These are phyloP conservation scores for Sclerotinia borealis DNA, from an alignment of 2,329 filamentous ascomycete species.

Conservation along the genomic window DNA sequence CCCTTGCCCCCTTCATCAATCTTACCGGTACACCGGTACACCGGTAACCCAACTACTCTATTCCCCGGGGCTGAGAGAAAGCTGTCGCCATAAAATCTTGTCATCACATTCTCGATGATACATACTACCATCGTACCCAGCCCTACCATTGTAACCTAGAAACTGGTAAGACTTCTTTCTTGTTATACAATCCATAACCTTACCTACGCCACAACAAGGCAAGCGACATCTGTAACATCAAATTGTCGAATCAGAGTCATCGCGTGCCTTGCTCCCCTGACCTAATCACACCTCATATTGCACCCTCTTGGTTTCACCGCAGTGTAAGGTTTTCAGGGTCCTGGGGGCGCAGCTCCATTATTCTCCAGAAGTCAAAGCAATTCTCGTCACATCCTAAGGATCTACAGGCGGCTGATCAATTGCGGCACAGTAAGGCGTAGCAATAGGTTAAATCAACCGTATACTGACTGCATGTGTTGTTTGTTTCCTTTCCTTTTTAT, in stretches of 20 bases:
- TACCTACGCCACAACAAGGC: neutral
- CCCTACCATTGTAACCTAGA: neutral
- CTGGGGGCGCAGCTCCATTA: neutral
- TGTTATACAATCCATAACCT: too few relatives aligned
- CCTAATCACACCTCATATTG: neutral
- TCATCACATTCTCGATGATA: neutral
- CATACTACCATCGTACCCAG: neutral
- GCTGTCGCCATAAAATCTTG: too few relatives aligned
- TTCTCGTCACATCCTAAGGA: neutral
- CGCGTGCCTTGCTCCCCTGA: slow-evolving; percentile 6
- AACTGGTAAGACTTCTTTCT: too few relatives aligned
- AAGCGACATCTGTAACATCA: neutral
- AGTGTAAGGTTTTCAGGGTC: neutral
- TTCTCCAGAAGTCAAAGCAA: neutral
- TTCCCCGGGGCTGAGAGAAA: too few relatives aligned
- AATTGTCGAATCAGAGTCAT: slow-evolving; percentile 3
- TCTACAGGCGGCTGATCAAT: neutral
- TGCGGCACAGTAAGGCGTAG: neutral
- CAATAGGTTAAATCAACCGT: neutral
- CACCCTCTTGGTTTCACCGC: neutral
- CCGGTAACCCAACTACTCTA: too few relatives aligned
- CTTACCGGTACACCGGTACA: too few relatives aligned
- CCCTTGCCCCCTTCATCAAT: too few relatives aligned
- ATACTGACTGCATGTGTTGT: neutral
- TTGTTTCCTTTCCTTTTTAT: neutral